Conservation (phyloP, 495 filamentous ascomycete genomes). For the Hypoxylon intermedium region DNA sequence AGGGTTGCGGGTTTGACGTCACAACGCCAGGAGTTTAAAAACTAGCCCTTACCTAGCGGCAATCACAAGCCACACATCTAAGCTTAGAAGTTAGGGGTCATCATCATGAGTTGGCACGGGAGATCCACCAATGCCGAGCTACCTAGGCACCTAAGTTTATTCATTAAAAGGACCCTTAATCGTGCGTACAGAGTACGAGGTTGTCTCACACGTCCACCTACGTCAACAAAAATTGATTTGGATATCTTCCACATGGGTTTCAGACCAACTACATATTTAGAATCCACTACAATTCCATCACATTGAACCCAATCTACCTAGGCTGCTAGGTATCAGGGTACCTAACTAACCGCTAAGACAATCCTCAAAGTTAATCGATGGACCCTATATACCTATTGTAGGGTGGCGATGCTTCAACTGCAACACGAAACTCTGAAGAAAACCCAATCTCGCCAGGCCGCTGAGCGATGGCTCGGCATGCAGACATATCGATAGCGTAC, state of each 20-base stretch:
- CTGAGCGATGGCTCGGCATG: conserved; percentile 22
- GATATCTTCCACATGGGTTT: too few species aligned
- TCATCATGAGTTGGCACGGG: neutral
- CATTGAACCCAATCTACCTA: too few species aligned
- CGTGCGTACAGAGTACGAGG: neutral
- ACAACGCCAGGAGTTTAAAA: conserved; percentile 25
- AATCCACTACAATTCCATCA: too few species aligned
- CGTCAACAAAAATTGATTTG: conserved; percentile 21
- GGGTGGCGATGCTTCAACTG: conserved; percentile 2
- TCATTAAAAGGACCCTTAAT: neutral
- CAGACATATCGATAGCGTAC: conserved; percentile 32
- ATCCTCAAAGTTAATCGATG: neutral
- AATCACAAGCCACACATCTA: too few species aligned
- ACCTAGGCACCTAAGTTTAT: too few species aligned
- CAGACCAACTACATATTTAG: too few species aligned
- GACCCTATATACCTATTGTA: neutral
- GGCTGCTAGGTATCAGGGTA: neutral
- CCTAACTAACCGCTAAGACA: neutral
- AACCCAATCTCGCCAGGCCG: conserved; percentile 1
- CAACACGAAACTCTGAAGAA: conserved; percentile 1
- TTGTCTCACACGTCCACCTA: neutral
- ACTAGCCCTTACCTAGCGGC: neutral
- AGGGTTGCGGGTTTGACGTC: conserved; percentile 21
- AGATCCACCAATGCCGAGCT: neutral
- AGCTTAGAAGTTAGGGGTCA: too few species aligned